phyloP scores from a whole-genome alignment of 208 protist species.

The Acanthamoeba divionensis region DNA sequence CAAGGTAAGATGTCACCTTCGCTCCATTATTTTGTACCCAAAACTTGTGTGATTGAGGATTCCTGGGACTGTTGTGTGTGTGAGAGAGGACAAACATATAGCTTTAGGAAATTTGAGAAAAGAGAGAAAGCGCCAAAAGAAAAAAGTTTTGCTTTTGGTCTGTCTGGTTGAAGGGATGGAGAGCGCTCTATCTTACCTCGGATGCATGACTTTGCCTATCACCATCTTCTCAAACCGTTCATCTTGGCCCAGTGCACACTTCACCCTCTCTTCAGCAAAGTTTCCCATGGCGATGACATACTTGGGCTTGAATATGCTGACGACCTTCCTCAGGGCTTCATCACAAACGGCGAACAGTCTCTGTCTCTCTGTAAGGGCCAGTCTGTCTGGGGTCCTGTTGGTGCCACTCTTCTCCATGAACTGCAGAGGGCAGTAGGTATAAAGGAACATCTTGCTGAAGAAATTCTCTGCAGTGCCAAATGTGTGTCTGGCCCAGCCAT shows the following conservation, averaged over 20 bases:
- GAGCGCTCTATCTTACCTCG: not conserved
- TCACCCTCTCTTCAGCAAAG: not conserved
- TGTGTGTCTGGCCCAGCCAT: constrained; percentile 14
- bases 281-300: not conserved
- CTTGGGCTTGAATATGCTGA: not conserved
- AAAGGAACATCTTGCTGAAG: not conserved
- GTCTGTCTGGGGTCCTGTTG: not conserved
- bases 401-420: not conserved
- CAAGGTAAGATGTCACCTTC: too few species aligned
- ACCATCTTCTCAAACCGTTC: not conserved
- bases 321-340: not conserved
- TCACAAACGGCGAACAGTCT: not conserved
- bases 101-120: not conserved
- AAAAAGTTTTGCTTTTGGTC: too few species aligned
- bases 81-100: not conserved
- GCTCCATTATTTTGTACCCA: too few species aligned
- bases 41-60: not conserved
- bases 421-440: constrained; percentile 13
- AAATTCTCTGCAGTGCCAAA: not conserved
- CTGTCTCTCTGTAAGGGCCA: not conserved
- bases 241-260: not conserved
- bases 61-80: constrained; percentile 2
- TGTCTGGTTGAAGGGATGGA: not conserved
- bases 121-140: not conserved
- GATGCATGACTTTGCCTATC: not conserved